Evolutionary conservation across 345 rosid species (phyloP).

Genomic region (Stellera chamaejasme): DNA sequence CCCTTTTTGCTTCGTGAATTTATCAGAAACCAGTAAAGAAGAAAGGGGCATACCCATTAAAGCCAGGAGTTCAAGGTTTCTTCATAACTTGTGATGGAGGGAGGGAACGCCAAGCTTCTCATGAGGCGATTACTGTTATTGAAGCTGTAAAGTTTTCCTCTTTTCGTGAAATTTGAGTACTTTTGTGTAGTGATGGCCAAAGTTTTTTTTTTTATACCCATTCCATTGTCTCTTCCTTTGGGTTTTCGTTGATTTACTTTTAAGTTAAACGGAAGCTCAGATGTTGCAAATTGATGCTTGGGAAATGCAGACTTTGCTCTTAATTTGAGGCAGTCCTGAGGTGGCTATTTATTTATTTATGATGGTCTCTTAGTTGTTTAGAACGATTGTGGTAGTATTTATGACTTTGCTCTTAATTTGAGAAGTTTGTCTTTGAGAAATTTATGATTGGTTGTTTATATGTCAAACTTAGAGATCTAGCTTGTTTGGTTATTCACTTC

Average conservation of each 20-base stretch:
- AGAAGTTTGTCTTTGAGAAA: conserved; percentile 6
- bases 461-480: background rate
- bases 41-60: conserved; percentile 79
- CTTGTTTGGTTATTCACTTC: background rate
- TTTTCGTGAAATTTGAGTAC: conserved; percentile 1
- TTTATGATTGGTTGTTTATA: background rate
- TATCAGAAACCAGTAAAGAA: conserved; percentile 72
- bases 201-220: background rate
- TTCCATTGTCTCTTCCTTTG: background rate
- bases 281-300: too few relatives aligned
- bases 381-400: too few relatives aligned
- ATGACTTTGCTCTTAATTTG: too few relatives aligned
- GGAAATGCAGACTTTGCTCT: too few relatives aligned
- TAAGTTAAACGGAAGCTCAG: background rate
- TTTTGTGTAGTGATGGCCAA: background rate
- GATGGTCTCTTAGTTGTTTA: background rate
- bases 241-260: background rate
- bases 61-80: conserved; percentile 84
- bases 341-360: background rate
- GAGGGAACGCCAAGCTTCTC: conserved; percentile 78
- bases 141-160: conserved; percentile 55
- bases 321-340: background rate
- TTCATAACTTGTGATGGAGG: conserved; percentile 94
- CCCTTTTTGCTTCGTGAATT: background rate
- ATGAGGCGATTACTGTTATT: conserved; percentile 72